Evolutionary conservation across 2,329 filamentous ascomycete species (phyloP).

Genomic region (Cladophialophora immunda): DNA sequence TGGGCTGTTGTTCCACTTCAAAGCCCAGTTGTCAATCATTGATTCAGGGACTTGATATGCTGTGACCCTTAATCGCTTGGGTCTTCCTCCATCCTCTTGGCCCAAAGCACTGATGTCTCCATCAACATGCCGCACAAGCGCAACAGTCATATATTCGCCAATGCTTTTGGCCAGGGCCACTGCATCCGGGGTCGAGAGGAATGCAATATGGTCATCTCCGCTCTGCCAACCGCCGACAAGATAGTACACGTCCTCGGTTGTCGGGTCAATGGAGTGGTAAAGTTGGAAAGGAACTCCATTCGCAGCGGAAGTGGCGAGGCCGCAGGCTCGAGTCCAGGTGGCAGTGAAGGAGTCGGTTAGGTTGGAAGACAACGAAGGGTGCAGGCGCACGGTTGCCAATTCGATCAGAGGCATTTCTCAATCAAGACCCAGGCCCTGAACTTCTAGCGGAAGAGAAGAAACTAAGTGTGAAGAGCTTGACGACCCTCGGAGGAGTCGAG

Average conservation of each 20-base stretch:
- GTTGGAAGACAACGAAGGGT: constrained; percentile 4
- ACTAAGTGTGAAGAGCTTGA: neutral
- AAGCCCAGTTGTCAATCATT: constrained; percentile 6
- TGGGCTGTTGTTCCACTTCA: constrained; percentile 6
- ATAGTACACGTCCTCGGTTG: constrained; percentile 16
- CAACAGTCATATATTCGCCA: constrained; percentile 21
- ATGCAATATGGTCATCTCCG: constrained; percentile 21
- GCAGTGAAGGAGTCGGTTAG: constrained; percentile 17
- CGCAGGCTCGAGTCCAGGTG: constrained; percentile 17
- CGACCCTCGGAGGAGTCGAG: neutral
- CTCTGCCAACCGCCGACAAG: constrained; percentile 24
- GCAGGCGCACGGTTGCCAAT: constrained; percentile 21
- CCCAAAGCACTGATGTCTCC: constrained; percentile 16
- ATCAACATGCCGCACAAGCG: constrained; percentile 22
- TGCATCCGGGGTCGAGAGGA: constrained; percentile 18
- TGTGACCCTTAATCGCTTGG: constrained; percentile 5
- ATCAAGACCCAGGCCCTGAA: too few species aligned
- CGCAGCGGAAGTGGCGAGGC: constrained; percentile 4
- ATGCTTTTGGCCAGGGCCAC: constrained; percentile 23
- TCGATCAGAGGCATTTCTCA: constrained; percentile 24
- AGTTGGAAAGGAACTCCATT: constrained; percentile 19
- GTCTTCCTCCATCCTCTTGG: neutral
- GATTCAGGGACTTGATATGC: constrained; percentile 10
- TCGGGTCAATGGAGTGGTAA: constrained; percentile 11
- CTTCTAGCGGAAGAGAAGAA: neutral